Percentiles rank a stretch among this genome's conserved stretches.
phyloP scores from a whole-genome alignment of 306 rosid genomes.

The Castanea sativa region DNA sequence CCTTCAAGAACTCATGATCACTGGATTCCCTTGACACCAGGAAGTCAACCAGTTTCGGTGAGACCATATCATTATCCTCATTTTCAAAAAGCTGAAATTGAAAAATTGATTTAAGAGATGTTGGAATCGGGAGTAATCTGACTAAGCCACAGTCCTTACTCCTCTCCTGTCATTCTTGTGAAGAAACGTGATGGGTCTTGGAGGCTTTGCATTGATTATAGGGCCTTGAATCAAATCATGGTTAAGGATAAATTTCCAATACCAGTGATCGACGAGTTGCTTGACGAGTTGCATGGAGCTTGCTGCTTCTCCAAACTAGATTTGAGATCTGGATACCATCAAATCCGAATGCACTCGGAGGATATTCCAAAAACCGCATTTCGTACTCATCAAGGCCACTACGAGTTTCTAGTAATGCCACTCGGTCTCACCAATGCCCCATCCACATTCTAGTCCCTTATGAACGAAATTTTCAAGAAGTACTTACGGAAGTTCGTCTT shows the following conservation, averaged over 20 bases:
- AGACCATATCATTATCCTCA: background rate
- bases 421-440: background rate
- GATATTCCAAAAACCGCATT: background rate
- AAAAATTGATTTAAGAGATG: background rate
- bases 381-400: background rate
- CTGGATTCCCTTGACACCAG: background rate
- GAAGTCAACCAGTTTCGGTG: background rate
- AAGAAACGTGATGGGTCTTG: background rate
- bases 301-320: background rate
- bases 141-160: background rate
- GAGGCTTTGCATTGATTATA: background rate
- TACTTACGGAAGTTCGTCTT: background rate
- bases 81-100: background rate
- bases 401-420: background rate
- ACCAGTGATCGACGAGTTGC: background rate
- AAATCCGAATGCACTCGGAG: background rate
- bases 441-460: background rate
- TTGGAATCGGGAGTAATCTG: background rate
- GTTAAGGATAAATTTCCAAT: background rate
- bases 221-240: background rate
- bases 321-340: background rate
- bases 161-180: background rate
- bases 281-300: conserved; percentile 2
- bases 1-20: background rate
- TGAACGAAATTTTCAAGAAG: background rate